Conservation (phyloP, 306 rosid genomes). For the Vigna reflexopilosa region DNA sequence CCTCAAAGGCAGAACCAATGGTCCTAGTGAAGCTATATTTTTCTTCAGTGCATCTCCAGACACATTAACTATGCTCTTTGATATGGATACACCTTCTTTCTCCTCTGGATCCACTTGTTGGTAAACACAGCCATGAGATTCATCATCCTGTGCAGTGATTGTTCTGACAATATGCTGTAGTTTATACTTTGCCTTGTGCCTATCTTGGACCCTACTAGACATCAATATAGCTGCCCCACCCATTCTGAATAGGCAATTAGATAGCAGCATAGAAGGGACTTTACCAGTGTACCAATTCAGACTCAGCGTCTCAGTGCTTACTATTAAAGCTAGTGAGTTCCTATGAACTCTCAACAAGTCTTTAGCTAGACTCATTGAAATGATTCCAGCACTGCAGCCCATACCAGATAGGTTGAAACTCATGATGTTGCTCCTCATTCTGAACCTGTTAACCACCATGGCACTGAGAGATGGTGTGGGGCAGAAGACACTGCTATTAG, state of each 20-base stretch:
- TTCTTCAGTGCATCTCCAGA: constrained; percentile 60
- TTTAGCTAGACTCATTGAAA: constrained; percentile 60
- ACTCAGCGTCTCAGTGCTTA: constrained; percentile 58
- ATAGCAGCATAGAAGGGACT: constrained; percentile 63
- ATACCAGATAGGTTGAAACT: constrained; percentile 69
- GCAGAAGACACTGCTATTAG: constrained; percentile 58
- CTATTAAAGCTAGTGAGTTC: constrained; percentile 66
- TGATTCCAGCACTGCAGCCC: constrained; percentile 77
- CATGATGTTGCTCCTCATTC: constrained; percentile 60
- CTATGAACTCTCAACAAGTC: constrained; percentile 65
- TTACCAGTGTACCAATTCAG: constrained; percentile 66
- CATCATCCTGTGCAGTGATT: constrained; percentile 63
- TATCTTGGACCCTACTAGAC: constrained; percentile 57
- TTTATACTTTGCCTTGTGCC: constrained; percentile 60
- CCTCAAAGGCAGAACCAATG: constrained; percentile 60
- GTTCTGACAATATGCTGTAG: constrained; percentile 60
- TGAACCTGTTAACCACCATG: constrained; percentile 61
- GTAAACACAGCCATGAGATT: constrained; percentile 55
- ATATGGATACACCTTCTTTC: constrained; percentile 57
- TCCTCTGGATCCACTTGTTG: constrained; percentile 55
- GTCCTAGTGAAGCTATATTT: constrained; percentile 60
- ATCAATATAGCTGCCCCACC: constrained; percentile 72
- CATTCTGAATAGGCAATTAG: constrained; percentile 73
- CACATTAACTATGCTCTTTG: constrained; percentile 54
- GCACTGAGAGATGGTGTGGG: constrained; percentile 65